Evolutionary conservation across 768 basidiomycete species (phyloP).

Genomic region (Leucosporidium yakuticum): DNA sequence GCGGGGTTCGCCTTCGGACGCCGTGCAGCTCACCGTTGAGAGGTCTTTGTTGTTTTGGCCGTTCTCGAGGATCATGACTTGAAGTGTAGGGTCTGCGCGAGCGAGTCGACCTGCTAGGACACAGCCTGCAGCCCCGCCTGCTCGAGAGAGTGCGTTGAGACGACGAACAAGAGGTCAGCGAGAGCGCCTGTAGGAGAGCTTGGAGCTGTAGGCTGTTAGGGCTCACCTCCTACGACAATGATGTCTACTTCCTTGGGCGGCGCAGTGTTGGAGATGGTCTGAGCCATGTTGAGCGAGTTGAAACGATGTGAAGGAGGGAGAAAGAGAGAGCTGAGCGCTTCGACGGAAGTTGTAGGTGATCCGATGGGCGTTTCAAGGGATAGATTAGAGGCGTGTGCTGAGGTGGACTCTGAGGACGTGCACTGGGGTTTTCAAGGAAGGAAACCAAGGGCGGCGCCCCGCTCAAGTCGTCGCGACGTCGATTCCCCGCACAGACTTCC

Average conservation of each 20-base stretch:
- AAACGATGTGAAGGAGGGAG: background rate
- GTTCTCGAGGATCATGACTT: constrained; percentile 68
- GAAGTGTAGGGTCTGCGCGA: constrained; percentile 63
- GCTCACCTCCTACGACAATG: background rate
- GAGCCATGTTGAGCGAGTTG: background rate
- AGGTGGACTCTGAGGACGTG: background rate
- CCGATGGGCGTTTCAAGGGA: background rate
- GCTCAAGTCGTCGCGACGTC: too few relatives aligned
- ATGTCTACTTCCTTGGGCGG: background rate
- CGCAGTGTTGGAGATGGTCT: background rate
- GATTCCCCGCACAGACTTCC: too few relatives aligned
- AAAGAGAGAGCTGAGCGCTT: background rate
- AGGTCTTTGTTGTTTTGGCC: constrained; percentile 47
- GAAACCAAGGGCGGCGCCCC: too few relatives aligned
- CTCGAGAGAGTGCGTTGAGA: background rate
- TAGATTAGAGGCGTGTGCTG: background rate
- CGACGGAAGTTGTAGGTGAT: too few relatives aligned
- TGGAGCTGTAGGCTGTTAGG: too few relatives aligned
- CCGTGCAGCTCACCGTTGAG: background rate
- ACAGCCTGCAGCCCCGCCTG: constrained; percentile 47
- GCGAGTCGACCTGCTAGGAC: constrained; percentile 65
- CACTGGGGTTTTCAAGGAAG: constrained; percentile 4
- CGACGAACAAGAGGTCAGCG: background rate
- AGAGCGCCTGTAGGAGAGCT: too few relatives aligned
- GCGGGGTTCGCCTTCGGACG: too few relatives aligned